Evolutionary conservation across 495 filamentous ascomycete genomes (phyloP), one percentile per base, ranked within the genome.

Genomic region (Daldinia caldariorum): DNA sequence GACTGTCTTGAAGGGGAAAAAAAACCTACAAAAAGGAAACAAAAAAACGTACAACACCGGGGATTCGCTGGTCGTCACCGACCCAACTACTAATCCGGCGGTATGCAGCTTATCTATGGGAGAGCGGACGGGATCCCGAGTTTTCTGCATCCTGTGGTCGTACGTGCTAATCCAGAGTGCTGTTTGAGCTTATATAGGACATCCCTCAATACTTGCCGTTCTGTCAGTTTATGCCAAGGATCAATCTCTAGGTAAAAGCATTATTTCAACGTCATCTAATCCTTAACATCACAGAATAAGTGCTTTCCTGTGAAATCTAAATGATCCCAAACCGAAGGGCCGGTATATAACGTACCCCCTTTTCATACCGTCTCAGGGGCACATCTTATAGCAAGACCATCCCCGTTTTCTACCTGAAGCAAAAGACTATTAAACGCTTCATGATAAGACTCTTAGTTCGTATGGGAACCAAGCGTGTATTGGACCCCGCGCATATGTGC

Each of bases 61-160:
- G 80, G 66, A 79, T 82, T 83, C 80, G 78, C 80, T 77, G 78
- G 77, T 84, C 76, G 78, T 83, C 82, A 83, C 79, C 82, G 76
- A 84, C 80, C 78, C 77, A 78, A 83, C 77, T 83, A 82, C 82
- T 83, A 74, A 71, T 81, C 78, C 58, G 72, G 70, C 78, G 61
- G 71, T 78, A 72, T 63, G 64, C 66, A 39, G 76, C 75, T 81
- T 80, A 74, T 76, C 76, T 77, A 78, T 66, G 80, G 79, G 74
- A 81, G 80, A 83, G 78, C 81, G 78, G 79, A 83, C 81, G 79
- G 82, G 80, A 81, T 80, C 77, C 79, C 79, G 77, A 79, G 71
- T 78, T 76, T 53, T 81, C 80, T 66, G 74, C 57, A 76, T 72
- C 72, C 47, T 82, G 77, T 82, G 81, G 78, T 81, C 80, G 81